phyloP scores from a whole-genome alignment of 2,329 filamentous ascomycete species.

The Microsporum ferrugineum region DNA sequence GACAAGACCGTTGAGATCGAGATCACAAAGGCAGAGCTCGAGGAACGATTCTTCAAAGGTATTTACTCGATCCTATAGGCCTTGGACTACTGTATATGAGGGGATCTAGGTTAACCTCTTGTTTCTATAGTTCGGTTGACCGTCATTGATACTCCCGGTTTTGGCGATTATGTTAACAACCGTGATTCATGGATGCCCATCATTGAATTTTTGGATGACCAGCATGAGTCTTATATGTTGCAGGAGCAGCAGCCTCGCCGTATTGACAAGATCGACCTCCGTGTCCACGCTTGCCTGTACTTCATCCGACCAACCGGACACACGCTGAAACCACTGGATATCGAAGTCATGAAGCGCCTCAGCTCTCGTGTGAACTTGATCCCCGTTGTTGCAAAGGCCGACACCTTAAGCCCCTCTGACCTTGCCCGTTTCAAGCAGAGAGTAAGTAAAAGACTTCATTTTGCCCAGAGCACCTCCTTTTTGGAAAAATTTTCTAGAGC shows the following conservation, averaged over 20 bases:
- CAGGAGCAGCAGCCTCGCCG: constrained; percentile 99
- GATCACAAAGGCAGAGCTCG: constrained; percentile 98
- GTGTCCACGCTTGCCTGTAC: constrained; percentile 96
- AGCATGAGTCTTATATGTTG: constrained; percentile 99
- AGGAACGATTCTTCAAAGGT: constrained; percentile 99
- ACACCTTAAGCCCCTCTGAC: constrained; percentile 88
- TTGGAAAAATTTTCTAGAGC: neutral
- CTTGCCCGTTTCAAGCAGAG: constrained; percentile 89
- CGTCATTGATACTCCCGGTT: constrained; percentile 97
- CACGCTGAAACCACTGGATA: constrained; percentile 95
- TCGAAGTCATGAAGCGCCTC: constrained; percentile 99
- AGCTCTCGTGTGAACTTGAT: constrained; percentile 98
- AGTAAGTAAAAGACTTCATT: constrained; percentile 43
- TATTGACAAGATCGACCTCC: constrained; percentile 97
- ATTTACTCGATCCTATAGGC: constrained; percentile 17
- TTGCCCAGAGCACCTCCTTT: neutral
- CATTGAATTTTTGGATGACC: constrained; percentile 98
- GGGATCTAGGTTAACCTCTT: constrained; percentile 13
- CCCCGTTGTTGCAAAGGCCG: constrained; percentile 95
- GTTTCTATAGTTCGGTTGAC: constrained; percentile 70
- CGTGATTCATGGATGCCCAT: constrained; percentile 99
- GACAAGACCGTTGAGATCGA: constrained; percentile 99
- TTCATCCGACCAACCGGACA: constrained; percentile 98
- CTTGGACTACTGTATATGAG: neutral
- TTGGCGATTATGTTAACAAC: constrained; percentile 99